phyloP scores from a whole-genome alignment of 345 rosid species.

The Dipteronia dyeriana region DNA sequence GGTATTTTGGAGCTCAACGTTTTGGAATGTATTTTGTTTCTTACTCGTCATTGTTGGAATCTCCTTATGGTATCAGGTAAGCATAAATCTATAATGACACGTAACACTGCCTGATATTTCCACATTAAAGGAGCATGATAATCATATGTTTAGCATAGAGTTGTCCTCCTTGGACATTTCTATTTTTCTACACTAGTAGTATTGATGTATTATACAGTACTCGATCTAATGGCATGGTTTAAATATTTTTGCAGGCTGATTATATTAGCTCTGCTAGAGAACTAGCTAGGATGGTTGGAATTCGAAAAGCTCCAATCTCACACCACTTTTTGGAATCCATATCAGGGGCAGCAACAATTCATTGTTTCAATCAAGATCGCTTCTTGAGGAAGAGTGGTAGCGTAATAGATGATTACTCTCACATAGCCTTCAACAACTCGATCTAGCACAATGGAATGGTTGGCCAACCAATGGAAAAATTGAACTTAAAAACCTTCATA shows the following conservation, averaged over 20 bases:
- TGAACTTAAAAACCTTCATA: conserved; percentile 50
- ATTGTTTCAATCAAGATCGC: conserved; percentile 66
- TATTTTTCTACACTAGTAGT: not conserved
- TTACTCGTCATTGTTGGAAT: conserved; percentile 39
- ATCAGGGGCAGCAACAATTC: conserved; percentile 67
- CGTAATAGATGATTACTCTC: conserved; percentile 60
- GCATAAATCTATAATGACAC: not conserved
- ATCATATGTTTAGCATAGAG: no score
- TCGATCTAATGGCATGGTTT: not conserved
- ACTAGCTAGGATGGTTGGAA: conserved; percentile 83
- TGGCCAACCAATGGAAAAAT: conserved; percentile 63
- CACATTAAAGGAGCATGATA: no score
- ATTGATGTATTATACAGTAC: not conserved
- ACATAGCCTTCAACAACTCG: conserved; percentile 68
- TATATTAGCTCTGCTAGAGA: conserved; percentile 87
- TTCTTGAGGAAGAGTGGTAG: conserved; percentile 49
- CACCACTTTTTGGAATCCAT: conserved; percentile 88
- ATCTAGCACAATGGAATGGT: conserved; percentile 86
- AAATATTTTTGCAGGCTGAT: conserved; percentile 54
- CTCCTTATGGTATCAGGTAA: conserved; percentile 68
- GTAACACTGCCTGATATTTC: no score
- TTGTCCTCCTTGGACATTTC: not conserved
- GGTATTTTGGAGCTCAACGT: conserved; percentile 71
- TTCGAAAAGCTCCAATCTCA: conserved; percentile 71
- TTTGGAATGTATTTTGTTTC: conserved; percentile 36